phyloP scores from a whole-genome alignment of 495 filamentous ascomycete species.

The Penicillium robsamsonii region DNA sequence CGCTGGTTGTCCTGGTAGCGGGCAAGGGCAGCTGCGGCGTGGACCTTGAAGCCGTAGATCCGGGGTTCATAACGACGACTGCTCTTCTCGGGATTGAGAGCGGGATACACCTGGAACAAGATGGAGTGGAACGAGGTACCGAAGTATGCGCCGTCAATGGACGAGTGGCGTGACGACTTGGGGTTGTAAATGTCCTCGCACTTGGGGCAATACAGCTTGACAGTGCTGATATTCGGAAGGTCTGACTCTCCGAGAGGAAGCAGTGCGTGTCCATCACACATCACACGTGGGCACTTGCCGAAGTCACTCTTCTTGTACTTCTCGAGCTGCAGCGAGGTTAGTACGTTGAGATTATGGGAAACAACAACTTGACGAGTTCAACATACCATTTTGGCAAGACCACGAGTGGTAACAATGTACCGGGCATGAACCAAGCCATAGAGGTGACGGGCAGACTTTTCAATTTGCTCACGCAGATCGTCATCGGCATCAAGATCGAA shows the following conservation, averaged over 20 bases:
- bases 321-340: conserved; percentile 64
- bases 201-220: conserved; percentile 93
- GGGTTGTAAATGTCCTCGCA: conserved; percentile 99
- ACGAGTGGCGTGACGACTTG: conserved; percentile 92
- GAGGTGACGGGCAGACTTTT: conserved; percentile 93
- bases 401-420: conserved; percentile 95
- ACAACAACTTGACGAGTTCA: no score
- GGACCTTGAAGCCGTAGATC: conserved; percentile 93
- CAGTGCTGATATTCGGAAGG: conserved; percentile 75
- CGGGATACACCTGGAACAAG: conserved; percentile 96
- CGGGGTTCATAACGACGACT: conserved; percentile 80
- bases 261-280: conserved; percentile 87
- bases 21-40: conserved; percentile 80
- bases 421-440: conserved; percentile 96
- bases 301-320: conserved; percentile 99
- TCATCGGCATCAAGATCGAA: conserved; percentile 99
- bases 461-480: conserved; percentile 95
- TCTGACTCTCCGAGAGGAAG: conserved; percentile 93
- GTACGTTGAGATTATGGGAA: conserved; percentile 1
- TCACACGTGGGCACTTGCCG: conserved; percentile 94
- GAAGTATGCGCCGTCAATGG: conserved; percentile 97
- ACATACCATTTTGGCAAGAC: conserved; percentile 91
- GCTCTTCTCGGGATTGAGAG: conserved; percentile 80
- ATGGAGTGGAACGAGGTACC: conserved; percentile 98
- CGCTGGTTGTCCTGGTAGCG: conserved; percentile 85